Evolutionary conservation across 1,284 basidiomycete species (phyloP), one percentile per base, ranked within the genome.

Genomic region (Apiotrichum veenhuisii): DNA sequence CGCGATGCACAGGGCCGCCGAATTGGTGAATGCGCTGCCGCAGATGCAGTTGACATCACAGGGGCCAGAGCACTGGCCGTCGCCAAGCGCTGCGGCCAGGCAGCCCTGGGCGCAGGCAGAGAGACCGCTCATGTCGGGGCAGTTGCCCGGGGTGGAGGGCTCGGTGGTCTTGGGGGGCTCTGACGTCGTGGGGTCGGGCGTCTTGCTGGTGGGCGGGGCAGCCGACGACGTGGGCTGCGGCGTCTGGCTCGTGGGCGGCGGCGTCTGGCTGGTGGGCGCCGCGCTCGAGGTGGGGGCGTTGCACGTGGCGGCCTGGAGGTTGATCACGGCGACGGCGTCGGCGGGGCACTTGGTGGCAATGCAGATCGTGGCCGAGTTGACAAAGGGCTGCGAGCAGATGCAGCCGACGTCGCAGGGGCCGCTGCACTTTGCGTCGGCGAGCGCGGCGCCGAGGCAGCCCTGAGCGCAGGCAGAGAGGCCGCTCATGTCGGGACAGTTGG

Each of bases 31-130:
- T 4, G 30, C 41, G 14, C 18, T 27, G n/a, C 40, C 33, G 47
- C 53, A 54, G 41, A 54, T 26, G 40, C 53, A 54, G 3, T 46
- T 17, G n/a, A n/a, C 18, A 26, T 54, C 53, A n/a, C 41, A 33
- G 26, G 49, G 33, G 12, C 41, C 34, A 17, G 23, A 37, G 53
- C 53, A 44, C 25, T 27, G 2, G 42, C 25, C 42, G 8, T 2
- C n/a, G 12, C 14, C 5, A 9, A 44, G 42, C 2, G 42, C 42
- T 14, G n/a, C n/a, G 18, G n/a, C 25, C 3, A 44, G 42, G 25
- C 42, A 44, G 8, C 25, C 25, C 42, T 44, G 42, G 5, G 22
- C 42, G 18, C 42, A 44, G 2, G 42, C 15, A 23, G 42, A 44
- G 15, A 44, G 25, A 5, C 5, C 5, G 42, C 25, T 17, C 3